Evolutionary conservation across 2,329 filamentous ascomycete species (phyloP).

Genomic region (Elsinoe australis): DNA sequence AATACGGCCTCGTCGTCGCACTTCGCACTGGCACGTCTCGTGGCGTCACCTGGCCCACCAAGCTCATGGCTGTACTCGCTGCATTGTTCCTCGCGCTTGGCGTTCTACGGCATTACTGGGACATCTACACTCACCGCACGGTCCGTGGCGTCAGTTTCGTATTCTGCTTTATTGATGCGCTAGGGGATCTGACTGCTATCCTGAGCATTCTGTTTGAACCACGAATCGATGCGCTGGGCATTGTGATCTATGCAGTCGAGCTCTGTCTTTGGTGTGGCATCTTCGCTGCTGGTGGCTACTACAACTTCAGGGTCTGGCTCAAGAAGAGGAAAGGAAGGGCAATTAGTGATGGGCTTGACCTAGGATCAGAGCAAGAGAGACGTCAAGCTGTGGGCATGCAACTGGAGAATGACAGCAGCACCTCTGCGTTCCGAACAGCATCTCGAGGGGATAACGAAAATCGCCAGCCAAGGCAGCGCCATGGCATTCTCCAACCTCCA

Average conservation of each 20-base stretch:
- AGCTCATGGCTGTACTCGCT: slow-evolving; percentile 59
- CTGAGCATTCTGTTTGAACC: slow-evolving; percentile 57
- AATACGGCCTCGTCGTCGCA: slow-evolving; percentile 53
- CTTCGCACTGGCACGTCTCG: slow-evolving; percentile 39
- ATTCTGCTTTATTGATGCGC: slow-evolving; percentile 62
- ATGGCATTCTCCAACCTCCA: too few relatives aligned
- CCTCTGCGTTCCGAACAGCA: not conserved
- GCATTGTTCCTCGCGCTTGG: slow-evolving; percentile 57
- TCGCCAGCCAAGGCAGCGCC: too few relatives aligned
- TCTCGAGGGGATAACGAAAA: too few relatives aligned
- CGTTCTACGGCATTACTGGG: slow-evolving; percentile 60
- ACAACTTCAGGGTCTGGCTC: not conserved
- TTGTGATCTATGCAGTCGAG: slow-evolving; percentile 61
- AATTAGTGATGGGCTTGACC: not conserved
- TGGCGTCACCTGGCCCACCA: slow-evolving; percentile 53
- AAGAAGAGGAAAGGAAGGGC: not conserved
- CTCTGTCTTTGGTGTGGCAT: slow-evolving; percentile 60
- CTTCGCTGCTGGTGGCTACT: slow-evolving; percentile 51
- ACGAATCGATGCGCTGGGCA: slow-evolving; percentile 51
- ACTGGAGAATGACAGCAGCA: not conserved
- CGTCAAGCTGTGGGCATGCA: not conserved
- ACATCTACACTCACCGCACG: slow-evolving; percentile 59
- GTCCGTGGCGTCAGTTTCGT: slow-evolving; percentile 65
- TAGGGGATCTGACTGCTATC: slow-evolving; percentile 60
- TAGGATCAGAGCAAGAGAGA: too few relatives aligned